Percentiles rank a stretch among this genome's conserved stretches.
phyloP scores from a whole-genome alignment of 1,139 yeast species.

The Kodamaea derodonti region DNA sequence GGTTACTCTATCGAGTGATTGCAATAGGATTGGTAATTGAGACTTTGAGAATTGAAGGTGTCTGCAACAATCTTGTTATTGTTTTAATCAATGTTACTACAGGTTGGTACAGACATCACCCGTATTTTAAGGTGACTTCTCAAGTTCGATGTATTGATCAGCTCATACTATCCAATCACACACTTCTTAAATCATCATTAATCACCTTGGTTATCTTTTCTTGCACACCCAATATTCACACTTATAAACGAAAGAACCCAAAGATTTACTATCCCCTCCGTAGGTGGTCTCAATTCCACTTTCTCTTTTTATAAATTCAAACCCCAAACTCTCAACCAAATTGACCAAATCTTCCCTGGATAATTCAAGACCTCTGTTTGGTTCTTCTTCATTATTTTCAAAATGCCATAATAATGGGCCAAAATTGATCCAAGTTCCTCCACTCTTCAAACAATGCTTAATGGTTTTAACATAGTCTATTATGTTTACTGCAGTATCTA shows the following conservation, averaged over 20 bases:
- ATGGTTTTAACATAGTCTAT: conserved; percentile 66
- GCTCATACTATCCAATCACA: background rate
- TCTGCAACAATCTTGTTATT: no score
- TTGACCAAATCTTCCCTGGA: conserved; percentile 55
- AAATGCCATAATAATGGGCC: conserved; percentile 89
- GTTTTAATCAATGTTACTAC: no score
- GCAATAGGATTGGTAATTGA: no score
- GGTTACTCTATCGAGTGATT: no score
- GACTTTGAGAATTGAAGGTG: no score
- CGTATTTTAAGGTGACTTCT: no score
- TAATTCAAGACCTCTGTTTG: conserved; percentile 59
- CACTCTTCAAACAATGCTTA: conserved; percentile 44
- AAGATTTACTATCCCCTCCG: conserved; percentile 48
- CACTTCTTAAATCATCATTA: background rate
- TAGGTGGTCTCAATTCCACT: conserved; percentile 49
- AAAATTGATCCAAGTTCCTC: conserved; percentile 76
- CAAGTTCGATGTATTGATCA: no score
- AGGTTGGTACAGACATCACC: no score
- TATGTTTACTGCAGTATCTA: conserved; percentile 76
- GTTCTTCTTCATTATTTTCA: conserved; percentile 46
- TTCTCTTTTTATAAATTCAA: conserved; percentile 45
- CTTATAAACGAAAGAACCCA: conserved; percentile 58
- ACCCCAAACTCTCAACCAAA: conserved; percentile 51
- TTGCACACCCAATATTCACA: conserved; percentile 73
- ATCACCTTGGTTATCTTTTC: conserved; percentile 15